Evolutionary conservation across 768 basidiomycete species (phyloP).

Genomic region (Termitomyces sp.): DNA sequence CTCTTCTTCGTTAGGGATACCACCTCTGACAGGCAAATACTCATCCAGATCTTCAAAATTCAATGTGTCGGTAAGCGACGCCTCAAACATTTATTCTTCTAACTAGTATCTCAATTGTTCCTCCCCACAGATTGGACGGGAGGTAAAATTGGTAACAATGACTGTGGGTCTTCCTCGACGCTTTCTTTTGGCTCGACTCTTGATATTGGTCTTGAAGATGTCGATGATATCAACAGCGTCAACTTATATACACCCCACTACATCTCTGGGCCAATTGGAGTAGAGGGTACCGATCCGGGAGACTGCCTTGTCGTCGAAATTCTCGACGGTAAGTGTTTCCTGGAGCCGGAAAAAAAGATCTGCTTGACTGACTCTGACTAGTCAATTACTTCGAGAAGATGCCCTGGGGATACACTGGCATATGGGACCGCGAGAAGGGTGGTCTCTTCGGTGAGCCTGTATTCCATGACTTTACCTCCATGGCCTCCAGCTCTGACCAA

Average conservation of each 20-base stretch:
- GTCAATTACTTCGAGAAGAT: slow-evolving; percentile 68
- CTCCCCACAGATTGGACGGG: slow-evolving; percentile 64
- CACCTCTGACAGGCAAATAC: neutral
- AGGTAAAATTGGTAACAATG: slow-evolving; percentile 75
- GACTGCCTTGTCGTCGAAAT: slow-evolving; percentile 81
- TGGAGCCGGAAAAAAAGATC: no score
- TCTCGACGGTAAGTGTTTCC: slow-evolving; percentile 50
- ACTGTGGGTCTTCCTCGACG: slow-evolving; percentile 38
- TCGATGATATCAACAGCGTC: slow-evolving; percentile 66
- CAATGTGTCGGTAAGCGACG: slow-evolving; percentile 56
- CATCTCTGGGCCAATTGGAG: slow-evolving; percentile 70
- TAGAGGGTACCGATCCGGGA: slow-evolving; percentile 75
- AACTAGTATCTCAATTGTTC: neutral
- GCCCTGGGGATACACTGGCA: slow-evolving; percentile 83
- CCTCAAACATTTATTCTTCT: neutral
- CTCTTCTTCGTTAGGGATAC: neutral
- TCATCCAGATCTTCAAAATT: slow-evolving; percentile 58
- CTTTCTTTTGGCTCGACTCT: neutral
- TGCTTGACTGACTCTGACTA: slow-evolving; percentile 16
- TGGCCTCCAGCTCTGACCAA: neutral
- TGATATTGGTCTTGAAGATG: slow-evolving; percentile 33
- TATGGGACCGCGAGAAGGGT: slow-evolving; percentile 72
- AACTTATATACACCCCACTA: slow-evolving; percentile 68
- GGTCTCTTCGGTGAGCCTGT: slow-evolving; percentile 54
- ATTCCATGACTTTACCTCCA: neutral